These are phyloP conservation scores for Amaranthus cruentus DNA, from an alignment of 148 eudicot species.

Conservation along the genomic window DNA sequence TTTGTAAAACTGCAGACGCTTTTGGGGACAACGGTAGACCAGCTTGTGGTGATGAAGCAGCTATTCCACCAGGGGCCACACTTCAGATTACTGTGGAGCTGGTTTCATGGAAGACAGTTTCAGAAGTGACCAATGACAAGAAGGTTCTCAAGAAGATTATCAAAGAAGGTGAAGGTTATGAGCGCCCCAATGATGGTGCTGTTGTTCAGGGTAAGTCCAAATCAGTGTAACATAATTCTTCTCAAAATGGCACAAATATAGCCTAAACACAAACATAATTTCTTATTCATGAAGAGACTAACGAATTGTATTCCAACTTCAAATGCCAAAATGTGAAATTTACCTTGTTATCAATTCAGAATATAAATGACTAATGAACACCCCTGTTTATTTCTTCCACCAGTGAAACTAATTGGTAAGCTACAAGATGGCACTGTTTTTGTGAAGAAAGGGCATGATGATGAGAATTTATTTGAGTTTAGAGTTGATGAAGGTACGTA, in stretches of 20 bases:
- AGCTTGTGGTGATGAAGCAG: constrained; percentile 47
- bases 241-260: no score
- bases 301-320: no score
- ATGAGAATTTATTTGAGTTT: constrained; percentile 58
- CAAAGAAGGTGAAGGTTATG: constrained; percentile 87
- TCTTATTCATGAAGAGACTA: no score
- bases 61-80: constrained; percentile 69
- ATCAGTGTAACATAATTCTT: not conserved
- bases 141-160: constrained; percentile 72
- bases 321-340: no score
- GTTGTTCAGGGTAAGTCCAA: constrained; percentile 50
- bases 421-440: constrained; percentile 70
- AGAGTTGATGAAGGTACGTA: constrained; percentile 72
- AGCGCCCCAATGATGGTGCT: constrained; percentile 78
- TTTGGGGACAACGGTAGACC: constrained; percentile 73
- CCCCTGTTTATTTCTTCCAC: not conserved
- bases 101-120: constrained; percentile 74
- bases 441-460: constrained; percentile 58
- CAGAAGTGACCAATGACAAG: constrained; percentile 58
- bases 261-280: no score
- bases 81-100: constrained; percentile 61
- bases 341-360: no score
- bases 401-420: constrained; percentile 80
- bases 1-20: constrained; percentile 46
- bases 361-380: not conserved